These are phyloP conservation scores for Prunus yedoensis DNA, from an alignment of 331 rosid genomes.

Conservation along the genomic window DNA sequence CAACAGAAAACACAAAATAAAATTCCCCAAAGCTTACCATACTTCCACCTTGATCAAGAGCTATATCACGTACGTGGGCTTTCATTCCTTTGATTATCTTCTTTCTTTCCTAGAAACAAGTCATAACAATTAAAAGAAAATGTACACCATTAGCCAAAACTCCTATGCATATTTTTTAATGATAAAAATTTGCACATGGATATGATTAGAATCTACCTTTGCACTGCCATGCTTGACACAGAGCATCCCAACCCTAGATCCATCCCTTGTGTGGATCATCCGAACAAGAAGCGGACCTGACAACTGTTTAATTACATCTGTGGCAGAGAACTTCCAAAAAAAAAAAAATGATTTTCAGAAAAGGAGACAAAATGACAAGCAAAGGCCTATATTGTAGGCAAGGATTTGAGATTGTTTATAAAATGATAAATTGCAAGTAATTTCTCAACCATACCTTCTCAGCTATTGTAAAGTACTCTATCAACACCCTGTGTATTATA, in stretches of 20 bases:
- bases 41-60: slow-evolving; percentile 72
- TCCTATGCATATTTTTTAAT: slow-evolving; percentile 8
- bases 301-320: slow-evolving; percentile 76
- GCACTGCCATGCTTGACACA: slow-evolving; percentile 92
- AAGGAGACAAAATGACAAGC: slow-evolving; percentile 3
- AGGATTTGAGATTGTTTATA: background rate
- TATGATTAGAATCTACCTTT: slow-evolving; percentile 47
- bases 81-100: slow-evolving; percentile 94
- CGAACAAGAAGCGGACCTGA: slow-evolving; percentile 76
- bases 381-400: background rate
- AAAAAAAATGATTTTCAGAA: slow-evolving; percentile 41
- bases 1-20: background rate
- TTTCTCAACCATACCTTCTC: slow-evolving; percentile 58
- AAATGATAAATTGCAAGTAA: background rate
- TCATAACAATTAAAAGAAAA: slow-evolving; percentile 17
- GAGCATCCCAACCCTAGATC: slow-evolving; percentile 75
- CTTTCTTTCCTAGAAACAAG: slow-evolving; percentile 78
- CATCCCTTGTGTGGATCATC: slow-evolving; percentile 84
- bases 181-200: background rate
- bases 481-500: slow-evolving; percentile 71
- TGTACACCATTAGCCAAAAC: slow-evolving; percentile 21
- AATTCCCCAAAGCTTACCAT: slow-evolving; percentile 50
- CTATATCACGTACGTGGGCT: slow-evolving; percentile 63
- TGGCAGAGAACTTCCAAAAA: slow-evolving; percentile 61
- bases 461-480: slow-evolving; percentile 79